These are phyloP conservation scores for Cladosporium sp. DNA, from an alignment of 2,329 filamentous ascomycete species.

Conservation along the genomic window DNA sequence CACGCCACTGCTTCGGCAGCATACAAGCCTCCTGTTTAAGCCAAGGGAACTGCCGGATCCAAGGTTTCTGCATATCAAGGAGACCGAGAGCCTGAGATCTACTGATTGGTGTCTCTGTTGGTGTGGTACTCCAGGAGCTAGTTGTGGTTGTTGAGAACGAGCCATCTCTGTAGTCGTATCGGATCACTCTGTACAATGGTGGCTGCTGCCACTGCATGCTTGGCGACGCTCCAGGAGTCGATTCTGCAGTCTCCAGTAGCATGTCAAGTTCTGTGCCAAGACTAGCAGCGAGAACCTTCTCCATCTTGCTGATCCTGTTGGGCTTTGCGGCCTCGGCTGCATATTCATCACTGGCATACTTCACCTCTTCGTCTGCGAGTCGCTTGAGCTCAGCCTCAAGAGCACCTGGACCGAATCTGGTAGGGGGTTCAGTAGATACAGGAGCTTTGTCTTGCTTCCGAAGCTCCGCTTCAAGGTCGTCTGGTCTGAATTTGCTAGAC, in stretches of 20 bases:
- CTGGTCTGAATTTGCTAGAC: neutral
- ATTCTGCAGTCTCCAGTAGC: neutral
- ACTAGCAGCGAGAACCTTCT: neutral
- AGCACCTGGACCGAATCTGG: neutral
- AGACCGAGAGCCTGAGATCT: conserved; percentile 58
- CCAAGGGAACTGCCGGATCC: conserved; percentile 58
- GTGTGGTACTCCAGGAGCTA: conserved; percentile 47
- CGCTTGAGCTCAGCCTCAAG: conserved; percentile 7
- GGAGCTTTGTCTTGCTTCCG: neutral
- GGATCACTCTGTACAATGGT: conserved; percentile 60
- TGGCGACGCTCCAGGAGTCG: neutral
- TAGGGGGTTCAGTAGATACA: neutral
- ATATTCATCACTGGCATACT: conserved; percentile 6
- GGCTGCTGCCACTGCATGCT: conserved; percentile 29
- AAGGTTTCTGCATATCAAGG: conserved; percentile 60
- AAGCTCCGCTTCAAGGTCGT: conserved; percentile 2
- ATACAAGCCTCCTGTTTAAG: conserved; percentile 46
- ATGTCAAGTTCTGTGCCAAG: neutral
- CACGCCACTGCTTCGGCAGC: conserved; percentile 25
- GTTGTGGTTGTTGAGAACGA: conserved; percentile 58
- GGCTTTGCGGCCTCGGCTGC: conserved; percentile 10
- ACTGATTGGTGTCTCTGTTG: conserved; percentile 46
- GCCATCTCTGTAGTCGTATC: conserved; percentile 58
- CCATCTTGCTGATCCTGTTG: conserved; percentile 8
- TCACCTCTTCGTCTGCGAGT: neutral